A percentile compares a stretch with the other conserved stretches of the same genome.
Conservation (phyloP, 2,329 filamentous ascomycete genomes). For the Paraconiothyrium sp. region DNA sequence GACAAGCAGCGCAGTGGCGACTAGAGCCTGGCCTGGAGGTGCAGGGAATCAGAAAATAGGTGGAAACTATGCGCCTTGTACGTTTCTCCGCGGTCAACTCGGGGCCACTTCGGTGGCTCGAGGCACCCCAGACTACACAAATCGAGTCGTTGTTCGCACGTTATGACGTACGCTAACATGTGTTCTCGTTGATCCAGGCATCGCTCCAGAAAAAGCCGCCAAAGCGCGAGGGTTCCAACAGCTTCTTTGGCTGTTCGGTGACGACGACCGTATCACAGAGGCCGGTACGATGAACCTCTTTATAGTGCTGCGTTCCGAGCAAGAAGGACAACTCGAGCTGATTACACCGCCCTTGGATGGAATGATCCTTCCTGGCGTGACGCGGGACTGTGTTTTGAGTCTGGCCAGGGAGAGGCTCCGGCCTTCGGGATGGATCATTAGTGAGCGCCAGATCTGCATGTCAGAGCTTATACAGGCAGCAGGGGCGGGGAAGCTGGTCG, state of each 20-base stretch:
- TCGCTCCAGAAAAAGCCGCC: slow-evolving; percentile 1
- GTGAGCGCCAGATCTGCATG: slow-evolving; percentile 2
- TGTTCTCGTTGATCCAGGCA: not conserved
- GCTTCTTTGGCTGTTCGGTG: slow-evolving; percentile 9
- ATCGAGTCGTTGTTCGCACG: not conserved
- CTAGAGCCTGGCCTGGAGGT: slow-evolving; percentile 7
- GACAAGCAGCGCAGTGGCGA: slow-evolving; percentile 3
- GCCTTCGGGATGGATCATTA: slow-evolving; percentile 7
- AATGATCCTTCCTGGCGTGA: slow-evolving; percentile 10
- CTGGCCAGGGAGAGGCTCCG: slow-evolving; percentile 5
- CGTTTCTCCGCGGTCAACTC: not conserved
- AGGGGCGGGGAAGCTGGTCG: not conserved
- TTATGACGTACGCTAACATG: not conserved
- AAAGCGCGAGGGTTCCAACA: slow-evolving; percentile 9
- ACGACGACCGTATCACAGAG: slow-evolving; percentile 8
- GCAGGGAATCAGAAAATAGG: slow-evolving; percentile 3
- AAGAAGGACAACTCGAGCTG: not conserved
- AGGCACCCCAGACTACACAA: not conserved
- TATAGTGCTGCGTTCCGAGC: slow-evolving; percentile 1
- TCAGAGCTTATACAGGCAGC: not conserved
- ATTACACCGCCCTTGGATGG: slow-evolving; percentile 8
- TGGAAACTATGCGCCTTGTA: slow-evolving; percentile 8
- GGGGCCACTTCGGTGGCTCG: not conserved
- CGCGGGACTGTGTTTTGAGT: slow-evolving; percentile 7
- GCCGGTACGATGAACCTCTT: slow-evolving; percentile 12